These are phyloP conservation scores for Scutellaria barbata DNA, from an alignment of 257 asterid genomes.

Conservation along the genomic window DNA sequence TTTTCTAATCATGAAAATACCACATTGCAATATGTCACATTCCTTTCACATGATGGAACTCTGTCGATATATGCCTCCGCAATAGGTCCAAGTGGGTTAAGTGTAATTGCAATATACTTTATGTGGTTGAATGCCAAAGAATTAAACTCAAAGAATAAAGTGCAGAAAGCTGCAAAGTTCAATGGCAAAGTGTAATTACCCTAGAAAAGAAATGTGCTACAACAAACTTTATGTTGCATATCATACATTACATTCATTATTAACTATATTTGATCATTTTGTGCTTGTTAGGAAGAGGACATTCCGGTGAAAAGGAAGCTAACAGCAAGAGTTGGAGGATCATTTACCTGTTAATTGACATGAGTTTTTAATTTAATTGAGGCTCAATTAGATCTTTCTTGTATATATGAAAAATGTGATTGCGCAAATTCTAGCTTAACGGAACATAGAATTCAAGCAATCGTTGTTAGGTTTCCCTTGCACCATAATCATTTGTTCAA, in stretches of 20 bases:
- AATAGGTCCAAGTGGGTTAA: too few relatives aligned
- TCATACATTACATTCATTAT: background rate
- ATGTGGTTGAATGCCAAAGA: background rate
- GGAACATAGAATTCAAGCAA: too few relatives aligned
- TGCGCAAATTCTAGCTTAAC: too few relatives aligned
- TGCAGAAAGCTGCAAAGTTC: background rate
- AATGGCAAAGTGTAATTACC: background rate
- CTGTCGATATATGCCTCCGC: too few relatives aligned
- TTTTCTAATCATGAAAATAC: too few relatives aligned
- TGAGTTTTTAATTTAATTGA: conserved; percentile 38
- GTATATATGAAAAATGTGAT: conserved; percentile 21
- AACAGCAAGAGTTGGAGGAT: conserved; percentile 40
- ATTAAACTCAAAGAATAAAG: too few relatives aligned
- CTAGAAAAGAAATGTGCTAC: background rate
- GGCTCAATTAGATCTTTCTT: background rate
- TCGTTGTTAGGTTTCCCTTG: too few relatives aligned
- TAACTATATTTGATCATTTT: conserved; percentile 8
- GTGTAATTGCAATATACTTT: too few relatives aligned
- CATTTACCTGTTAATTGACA: conserved; percentile 35
- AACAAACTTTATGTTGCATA: background rate
- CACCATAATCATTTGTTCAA: too few relatives aligned
- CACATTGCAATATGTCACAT: too few relatives aligned
- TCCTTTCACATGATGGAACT: too few relatives aligned
- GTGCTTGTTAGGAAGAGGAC: conserved; percentile 42
- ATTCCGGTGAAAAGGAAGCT: conserved; percentile 28